Evolutionary conservation across 192 early-diverging fungal species (phyloP).

Genomic region (Thoreauomyces humboldtii): DNA sequence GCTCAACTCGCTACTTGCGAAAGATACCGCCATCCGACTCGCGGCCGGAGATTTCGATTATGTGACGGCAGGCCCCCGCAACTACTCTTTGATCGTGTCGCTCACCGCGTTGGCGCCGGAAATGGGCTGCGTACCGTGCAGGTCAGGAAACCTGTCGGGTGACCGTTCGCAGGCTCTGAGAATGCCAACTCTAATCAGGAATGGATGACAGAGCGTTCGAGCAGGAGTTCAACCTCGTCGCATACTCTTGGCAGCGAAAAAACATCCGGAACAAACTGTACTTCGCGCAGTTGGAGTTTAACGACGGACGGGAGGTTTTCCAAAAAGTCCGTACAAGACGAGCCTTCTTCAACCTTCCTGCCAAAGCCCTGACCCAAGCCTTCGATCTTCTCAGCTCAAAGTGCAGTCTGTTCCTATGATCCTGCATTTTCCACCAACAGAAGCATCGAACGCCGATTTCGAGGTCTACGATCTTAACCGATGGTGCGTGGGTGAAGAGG

Average conservation of each 20-base stretch:
- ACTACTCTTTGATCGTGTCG: conserved; percentile 66
- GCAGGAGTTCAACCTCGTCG: conserved; percentile 62
- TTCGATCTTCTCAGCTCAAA: conserved; percentile 38
- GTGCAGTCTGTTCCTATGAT: conserved; percentile 62
- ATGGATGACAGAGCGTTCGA: conserved; percentile 59
- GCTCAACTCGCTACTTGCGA: conserved; percentile 15
- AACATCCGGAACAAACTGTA: conserved; percentile 43
- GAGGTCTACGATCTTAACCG: conserved; percentile 61
- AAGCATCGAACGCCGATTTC: conserved; percentile 49
- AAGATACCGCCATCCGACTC: conserved; percentile 48
- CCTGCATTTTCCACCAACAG: conserved; percentile 65
- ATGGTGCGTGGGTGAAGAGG: conserved; percentile 42
- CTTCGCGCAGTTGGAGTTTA: conserved; percentile 69
- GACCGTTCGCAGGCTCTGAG: background rate
- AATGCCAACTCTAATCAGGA: background rate
- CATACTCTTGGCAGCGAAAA: conserved; percentile 44
- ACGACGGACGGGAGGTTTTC: conserved; percentile 59
- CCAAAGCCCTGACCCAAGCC: background rate
- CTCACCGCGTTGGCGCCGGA: conserved; percentile 64
- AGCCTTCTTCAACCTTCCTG: conserved; percentile 1
- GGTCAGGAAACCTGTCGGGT: conserved; percentile 41
- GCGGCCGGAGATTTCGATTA: conserved; percentile 56
- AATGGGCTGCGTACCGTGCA: conserved; percentile 71
- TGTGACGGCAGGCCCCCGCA: conserved; percentile 57
- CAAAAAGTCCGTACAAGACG: conserved; percentile 50